A percentile compares a stretch with the other conserved stretches of the same genome.
phyloP scores from a whole-genome alignment of 2,329 filamentous ascomycete species.

The Parafenestella ontariensis region DNA sequence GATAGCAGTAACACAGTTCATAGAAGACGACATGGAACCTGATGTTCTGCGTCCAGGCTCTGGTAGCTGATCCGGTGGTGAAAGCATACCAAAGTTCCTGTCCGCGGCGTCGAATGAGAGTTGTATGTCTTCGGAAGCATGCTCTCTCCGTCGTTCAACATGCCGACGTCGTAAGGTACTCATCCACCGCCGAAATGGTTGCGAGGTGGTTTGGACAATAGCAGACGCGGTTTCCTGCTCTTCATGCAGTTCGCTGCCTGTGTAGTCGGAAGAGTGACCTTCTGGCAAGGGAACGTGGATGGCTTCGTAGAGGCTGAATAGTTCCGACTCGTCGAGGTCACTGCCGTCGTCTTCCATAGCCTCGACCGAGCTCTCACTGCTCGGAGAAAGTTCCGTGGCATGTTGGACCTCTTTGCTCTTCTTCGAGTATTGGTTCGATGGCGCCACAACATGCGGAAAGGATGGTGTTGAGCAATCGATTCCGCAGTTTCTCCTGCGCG shows the following conservation, averaged over 20 bases:
- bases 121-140: constrained; percentile 43
- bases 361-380: constrained; percentile 17
- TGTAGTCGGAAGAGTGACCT: constrained; percentile 29
- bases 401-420: constrained; percentile 9
- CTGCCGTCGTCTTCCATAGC: constrained; percentile 20
- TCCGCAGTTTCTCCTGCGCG: constrained; percentile 31
- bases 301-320: constrained; percentile 42
- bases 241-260: constrained; percentile 10
- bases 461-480: constrained; percentile 24
- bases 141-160: constrained; percentile 45
- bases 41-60: constrained; percentile 49
- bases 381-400: constrained; percentile 5
- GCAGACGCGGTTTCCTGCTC: constrained; percentile 3
- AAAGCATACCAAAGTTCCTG: constrained; percentile 13
- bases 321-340: constrained; percentile 24
- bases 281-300: constrained; percentile 39
- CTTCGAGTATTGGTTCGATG: constrained; percentile 19
- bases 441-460: constrained; percentile 16
- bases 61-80: constrained; percentile 10
- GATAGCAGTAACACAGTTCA: constrained; percentile 79
- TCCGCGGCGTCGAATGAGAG: constrained; percentile 44
- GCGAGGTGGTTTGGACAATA: constrained; percentile 11
- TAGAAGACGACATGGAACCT: constrained; percentile 73
- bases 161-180: constrained; percentile 69
- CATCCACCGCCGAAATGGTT: constrained; percentile 76